Percentiles rank a stretch among this genome's conserved stretches.
phyloP scores from a whole-genome alignment of 164 flowering plant genomes.

The Echeveria elegans region DNA sequence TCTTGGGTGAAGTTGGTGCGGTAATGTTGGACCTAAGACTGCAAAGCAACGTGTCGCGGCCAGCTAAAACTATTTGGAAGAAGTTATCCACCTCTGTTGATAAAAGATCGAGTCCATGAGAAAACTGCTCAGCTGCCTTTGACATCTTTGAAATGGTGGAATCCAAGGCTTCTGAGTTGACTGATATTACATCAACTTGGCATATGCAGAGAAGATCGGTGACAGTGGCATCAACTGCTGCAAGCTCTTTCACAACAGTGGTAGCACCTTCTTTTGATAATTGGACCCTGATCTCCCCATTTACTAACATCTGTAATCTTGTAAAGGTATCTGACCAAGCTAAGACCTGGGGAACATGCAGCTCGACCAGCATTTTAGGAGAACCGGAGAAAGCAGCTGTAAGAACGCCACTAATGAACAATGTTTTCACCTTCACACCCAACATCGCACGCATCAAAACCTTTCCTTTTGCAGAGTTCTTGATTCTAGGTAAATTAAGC shows the following conservation, averaged over 20 bases:
- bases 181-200: background rate
- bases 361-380: conserved; percentile 32
- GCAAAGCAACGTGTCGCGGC: conserved; percentile 2
- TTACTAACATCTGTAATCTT: background rate
- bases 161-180: background rate
- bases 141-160: background rate
- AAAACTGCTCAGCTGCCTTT: background rate
- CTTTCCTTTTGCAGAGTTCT: conserved; percentile 72
- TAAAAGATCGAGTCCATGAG: background rate
- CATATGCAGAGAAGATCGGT: background rate
- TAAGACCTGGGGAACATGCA: conserved; percentile 12
- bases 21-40: conserved; percentile 1
- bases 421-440: conserved; percentile 63
- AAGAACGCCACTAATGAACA: conserved; percentile 59
- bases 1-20: background rate
- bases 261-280: background rate
- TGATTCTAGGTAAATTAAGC: conserved; percentile 53
- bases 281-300: background rate
- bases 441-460: conserved; percentile 84
- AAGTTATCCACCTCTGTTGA: background rate
- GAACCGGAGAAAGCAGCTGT: conserved; percentile 63
- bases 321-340: conserved; percentile 3
- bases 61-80: background rate
- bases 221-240: background rate
- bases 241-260: conserved; percentile 24